Evolutionary conservation across 805 yeast species (phyloP).

Genomic region (Candida nanaspora): DNA sequence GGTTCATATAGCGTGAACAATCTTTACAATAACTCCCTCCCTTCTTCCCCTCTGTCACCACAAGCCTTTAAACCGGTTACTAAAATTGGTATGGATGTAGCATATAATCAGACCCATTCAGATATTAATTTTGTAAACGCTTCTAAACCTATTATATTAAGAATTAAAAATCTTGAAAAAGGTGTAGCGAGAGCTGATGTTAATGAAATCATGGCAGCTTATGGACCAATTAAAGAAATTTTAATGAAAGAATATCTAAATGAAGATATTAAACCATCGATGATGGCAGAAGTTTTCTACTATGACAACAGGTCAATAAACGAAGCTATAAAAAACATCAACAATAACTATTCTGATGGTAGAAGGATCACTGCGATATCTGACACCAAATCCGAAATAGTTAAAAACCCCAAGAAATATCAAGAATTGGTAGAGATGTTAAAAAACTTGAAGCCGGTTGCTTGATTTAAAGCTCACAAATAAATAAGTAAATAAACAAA

Average conservation of each 20-base stretch:
- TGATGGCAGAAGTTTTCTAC: constrained; percentile 30
- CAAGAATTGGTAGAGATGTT: neutral
- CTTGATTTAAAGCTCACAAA: no score
- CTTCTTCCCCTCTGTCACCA: no score
- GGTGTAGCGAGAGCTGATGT: constrained; percentile 26
- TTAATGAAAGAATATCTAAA: constrained; percentile 18
- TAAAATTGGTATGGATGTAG: no score
- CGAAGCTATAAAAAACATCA: constrained; percentile 24
- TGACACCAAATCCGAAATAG: constrained; percentile 12
- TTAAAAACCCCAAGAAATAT: neutral
- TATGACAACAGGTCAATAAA: constrained; percentile 21
- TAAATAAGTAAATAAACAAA: neutral
- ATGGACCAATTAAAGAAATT: constrained; percentile 15
- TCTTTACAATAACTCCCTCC: no score
- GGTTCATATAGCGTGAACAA: no score
- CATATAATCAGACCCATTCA: no score
- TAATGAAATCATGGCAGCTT: constrained; percentile 13
- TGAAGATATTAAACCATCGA: constrained; percentile 22
- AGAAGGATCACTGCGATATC: constrained; percentile 29
- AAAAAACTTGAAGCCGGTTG: neutral
- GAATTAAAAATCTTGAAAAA: constrained; percentile 22
- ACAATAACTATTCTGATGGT: constrained; percentile 44
- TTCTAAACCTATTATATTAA: constrained; percentile 16
- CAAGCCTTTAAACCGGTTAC: no score
- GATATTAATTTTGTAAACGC: constrained; percentile 17